Percentiles rank a stretch among this genome's conserved stretches.
Evolutionary conservation across 495 filamentous ascomycete genomes (phyloP).

Genomic region (Penicillium waksmanii): DNA sequence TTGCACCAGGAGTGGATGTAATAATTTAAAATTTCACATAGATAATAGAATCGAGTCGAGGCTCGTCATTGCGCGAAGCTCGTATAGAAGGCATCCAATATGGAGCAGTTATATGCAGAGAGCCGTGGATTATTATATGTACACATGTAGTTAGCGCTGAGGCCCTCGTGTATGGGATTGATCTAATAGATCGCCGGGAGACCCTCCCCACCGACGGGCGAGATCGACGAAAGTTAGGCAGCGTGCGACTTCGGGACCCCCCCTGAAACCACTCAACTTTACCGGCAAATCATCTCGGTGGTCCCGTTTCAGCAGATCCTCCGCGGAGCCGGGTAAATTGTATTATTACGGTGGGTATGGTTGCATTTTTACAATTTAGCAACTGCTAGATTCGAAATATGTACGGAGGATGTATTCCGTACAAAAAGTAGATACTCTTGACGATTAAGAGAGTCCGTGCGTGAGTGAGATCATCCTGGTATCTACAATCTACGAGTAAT

Average conservation of each 20-base stretch:
- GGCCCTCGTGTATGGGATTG: not conserved
- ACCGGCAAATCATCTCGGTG: not conserved
- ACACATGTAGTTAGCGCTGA: not conserved
- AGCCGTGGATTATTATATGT: not conserved
- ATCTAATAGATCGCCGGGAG: slow-evolving; percentile 1
- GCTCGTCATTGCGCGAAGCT: too few species aligned
- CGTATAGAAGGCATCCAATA: too few species aligned
- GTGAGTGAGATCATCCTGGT: not conserved
- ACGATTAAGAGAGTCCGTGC: not conserved
- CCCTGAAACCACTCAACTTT: not conserved
- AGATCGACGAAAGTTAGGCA: not conserved
- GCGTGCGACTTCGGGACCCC: slow-evolving; percentile 8
- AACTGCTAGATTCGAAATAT: too few species aligned
- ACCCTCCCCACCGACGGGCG: not conserved
- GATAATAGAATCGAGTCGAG: not conserved
- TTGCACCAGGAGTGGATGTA: slow-evolving; percentile 45
- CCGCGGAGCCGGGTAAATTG: not conserved
- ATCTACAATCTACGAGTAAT: not conserved
- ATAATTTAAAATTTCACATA: slow-evolving; percentile 7
- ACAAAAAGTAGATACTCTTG: too few species aligned
- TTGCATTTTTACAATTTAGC: not conserved
- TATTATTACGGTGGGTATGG: not conserved
- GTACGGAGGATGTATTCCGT: too few species aligned
- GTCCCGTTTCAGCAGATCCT: not conserved
- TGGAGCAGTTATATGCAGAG: not conserved